phyloP scores from a whole-genome alignment of 805 yeast species.

The Wickerhamiella vanderwaltii region DNA sequence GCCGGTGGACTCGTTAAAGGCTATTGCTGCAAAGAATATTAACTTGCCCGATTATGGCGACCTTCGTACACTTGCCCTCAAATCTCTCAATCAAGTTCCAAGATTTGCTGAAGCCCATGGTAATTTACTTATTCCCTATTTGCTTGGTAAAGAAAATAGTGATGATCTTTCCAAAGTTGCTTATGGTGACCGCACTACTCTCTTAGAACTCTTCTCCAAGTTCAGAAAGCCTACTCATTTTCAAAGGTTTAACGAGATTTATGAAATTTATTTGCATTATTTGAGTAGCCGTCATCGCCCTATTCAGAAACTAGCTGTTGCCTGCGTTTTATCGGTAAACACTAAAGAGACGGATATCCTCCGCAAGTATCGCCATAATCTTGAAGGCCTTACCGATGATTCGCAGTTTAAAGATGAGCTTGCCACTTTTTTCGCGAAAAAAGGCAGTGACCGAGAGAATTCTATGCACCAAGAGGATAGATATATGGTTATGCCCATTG shows the following conservation, averaged over 20 bases:
- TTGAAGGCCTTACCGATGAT: constrained; percentile 68
- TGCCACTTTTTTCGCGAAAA: constrained; percentile 38
- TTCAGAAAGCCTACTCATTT: constrained; percentile 54
- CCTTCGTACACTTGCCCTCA: constrained; percentile 45
- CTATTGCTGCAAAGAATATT: constrained; percentile 15
- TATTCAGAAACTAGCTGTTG: constrained; percentile 61
- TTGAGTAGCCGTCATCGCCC: constrained; percentile 49
- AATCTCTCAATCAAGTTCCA: constrained; percentile 48
- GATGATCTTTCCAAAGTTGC: constrained; percentile 14
- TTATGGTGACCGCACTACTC: constrained; percentile 25
- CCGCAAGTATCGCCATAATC: constrained; percentile 57
- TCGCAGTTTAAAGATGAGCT: constrained; percentile 77
- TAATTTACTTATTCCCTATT: constrained; percentile 42
- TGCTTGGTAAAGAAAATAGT: constrained; percentile 29
- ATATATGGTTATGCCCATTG: constrained; percentile 49
- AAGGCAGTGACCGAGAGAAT: constrained; percentile 33
- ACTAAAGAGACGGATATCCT: constrained; percentile 32
- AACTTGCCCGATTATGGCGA: constrained; percentile 14
- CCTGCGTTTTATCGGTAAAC: constrained; percentile 54
- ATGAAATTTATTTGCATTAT: constrained; percentile 39
- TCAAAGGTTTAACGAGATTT: constrained; percentile 41
- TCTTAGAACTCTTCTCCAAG: constrained; percentile 50
- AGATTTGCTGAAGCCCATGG: constrained; percentile 56
- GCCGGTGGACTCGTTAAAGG: constrained; percentile 10
- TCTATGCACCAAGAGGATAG: constrained; percentile 52